These are phyloP conservation scores for Cryptosporidium ryanae DNA, from an alignment of 169 alveolate genomes.

Conservation along the genomic window DNA sequence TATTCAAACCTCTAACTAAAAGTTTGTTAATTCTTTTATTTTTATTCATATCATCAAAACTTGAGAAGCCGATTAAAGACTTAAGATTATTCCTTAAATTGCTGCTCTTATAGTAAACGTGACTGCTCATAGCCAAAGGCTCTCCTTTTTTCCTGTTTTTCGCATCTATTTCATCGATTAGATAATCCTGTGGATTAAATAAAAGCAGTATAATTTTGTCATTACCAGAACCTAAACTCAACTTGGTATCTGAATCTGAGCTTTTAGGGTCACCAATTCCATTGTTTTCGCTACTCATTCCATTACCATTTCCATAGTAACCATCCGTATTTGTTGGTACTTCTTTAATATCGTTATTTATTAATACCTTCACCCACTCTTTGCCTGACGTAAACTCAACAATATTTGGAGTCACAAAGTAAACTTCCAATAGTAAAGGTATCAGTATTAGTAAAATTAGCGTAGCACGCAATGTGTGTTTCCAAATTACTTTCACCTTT, in stretches of 20 bases:
- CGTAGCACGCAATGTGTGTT: conserved; percentile 27
- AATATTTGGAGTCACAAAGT: conserved; percentile 43
- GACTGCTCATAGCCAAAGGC: background rate
- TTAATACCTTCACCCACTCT: conserved; percentile 44
- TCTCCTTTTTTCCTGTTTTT: background rate
- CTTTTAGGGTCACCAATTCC: background rate
- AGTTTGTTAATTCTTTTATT: background rate
- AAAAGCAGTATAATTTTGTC: background rate
- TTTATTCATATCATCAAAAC: background rate
- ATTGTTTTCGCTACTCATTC: background rate
- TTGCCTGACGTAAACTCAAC: conserved; percentile 19
- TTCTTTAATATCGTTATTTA: background rate
- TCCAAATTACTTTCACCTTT: conserved; percentile 10
- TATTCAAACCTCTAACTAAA: background rate
- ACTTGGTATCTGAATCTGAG: background rate
- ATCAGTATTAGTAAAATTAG: conserved; percentile 17
- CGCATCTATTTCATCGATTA: background rate
- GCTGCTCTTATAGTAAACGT: background rate
- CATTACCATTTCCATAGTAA: no score
- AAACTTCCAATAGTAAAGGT: conserved; percentile 39
- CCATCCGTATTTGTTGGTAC: no score
- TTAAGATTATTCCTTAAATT: conserved; percentile 1
- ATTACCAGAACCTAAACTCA: background rate
- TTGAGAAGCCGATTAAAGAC: background rate
- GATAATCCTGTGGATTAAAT: background rate